Conservation (phyloP, 1,284 basidiomycete species). For the Sanghuangporus sanghuang region DNA sequence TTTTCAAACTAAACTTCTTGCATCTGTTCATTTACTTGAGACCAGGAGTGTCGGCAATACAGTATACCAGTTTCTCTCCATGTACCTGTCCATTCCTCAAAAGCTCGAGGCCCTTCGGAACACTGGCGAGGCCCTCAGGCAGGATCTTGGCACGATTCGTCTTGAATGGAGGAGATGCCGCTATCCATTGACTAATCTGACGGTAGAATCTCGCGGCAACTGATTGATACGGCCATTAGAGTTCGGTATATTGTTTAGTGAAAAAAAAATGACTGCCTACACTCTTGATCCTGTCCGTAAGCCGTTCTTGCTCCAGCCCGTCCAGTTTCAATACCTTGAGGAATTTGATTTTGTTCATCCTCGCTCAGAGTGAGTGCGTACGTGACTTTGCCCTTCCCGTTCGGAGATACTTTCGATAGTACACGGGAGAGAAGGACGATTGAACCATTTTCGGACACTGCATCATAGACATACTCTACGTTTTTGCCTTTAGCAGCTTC, state of each 20-base stretch:
- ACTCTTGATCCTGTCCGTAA: slow-evolving; percentile 11
- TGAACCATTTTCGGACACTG: slow-evolving; percentile 3
- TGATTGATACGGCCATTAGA: neutral
- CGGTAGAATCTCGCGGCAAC: slow-evolving; percentile 13
- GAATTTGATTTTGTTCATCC: slow-evolving; percentile 9
- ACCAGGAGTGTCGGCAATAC: slow-evolving; percentile 24
- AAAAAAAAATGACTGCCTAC: neutral
- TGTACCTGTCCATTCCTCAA: slow-evolving; percentile 22
- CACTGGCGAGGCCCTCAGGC: slow-evolving; percentile 25
- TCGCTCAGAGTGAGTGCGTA: slow-evolving; percentile 4
- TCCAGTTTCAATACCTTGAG: neutral
- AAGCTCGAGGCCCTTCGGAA: slow-evolving; percentile 25
- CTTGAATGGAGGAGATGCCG: neutral
- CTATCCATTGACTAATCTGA: slow-evolving; percentile 8
- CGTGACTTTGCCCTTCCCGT: slow-evolving; percentile 13
- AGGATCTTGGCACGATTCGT: slow-evolving; percentile 24
- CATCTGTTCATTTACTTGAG: neutral
- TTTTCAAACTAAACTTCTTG: neutral
- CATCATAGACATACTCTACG: slow-evolving; percentile 5
- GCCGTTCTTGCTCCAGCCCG: slow-evolving; percentile 1
- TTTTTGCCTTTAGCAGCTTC: neutral
- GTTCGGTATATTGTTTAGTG: neutral
- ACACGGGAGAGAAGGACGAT: slow-evolving; percentile 7
- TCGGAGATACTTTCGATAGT: slow-evolving; percentile 6
- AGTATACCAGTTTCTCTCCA: slow-evolving; percentile 31